Evolutionary conservation across 2,329 filamentous ascomycete genomes (phyloP), one percentile per base, ranked within the genome.

Genomic region (Myriangium duriaei): DNA sequence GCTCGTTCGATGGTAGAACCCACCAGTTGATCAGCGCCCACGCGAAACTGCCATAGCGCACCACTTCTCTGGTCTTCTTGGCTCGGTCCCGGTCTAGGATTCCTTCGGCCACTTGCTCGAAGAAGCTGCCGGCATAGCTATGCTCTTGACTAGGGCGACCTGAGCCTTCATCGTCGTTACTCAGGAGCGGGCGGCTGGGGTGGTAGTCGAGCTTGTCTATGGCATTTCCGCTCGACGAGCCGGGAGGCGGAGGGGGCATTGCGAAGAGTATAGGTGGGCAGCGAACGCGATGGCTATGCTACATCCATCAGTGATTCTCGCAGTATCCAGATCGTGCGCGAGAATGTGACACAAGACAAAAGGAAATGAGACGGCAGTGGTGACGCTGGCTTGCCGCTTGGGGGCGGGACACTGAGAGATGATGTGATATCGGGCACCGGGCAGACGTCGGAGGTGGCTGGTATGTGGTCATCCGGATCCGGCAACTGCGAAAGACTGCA

Each of bases 11-110:
- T 13, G 11, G n/a, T n/a, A 26, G 2, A 16, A 36, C 57, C 42
- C 55, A 69, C 66, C 72, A 76, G 52, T 66, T 73, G 42, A 78
- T 54, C 39, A 78, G 63, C 24, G 72, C 74, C 68, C 69, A 76
- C 18, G 57, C 58, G 53, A 79, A 79, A 54, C 70, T 72, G 41
- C 66, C 50, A 45, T 72, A 68, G 39, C 73, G 63, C 3, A 67
- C 50, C 5, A 68, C 55, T 46, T 73, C 62, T 46, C 61, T 66
- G 44, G 65, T 65, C 61, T 77, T 64, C 45, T 59, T 65, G 48
- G 57, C 54, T 41, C 72, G 63, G 52, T 77, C 73, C 41, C 69
- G 65, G 45, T 71, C 67, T 38, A 71, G 64, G 47, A 77, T 73
- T 47, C 71, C 72, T 38, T 71, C 69, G 18, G 73, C 72, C 9